These are phyloP conservation scores for Saccharomycopsis crataegensis DNA, from an alignment of 1,139 yeast genomes.

Conservation along the genomic window DNA sequence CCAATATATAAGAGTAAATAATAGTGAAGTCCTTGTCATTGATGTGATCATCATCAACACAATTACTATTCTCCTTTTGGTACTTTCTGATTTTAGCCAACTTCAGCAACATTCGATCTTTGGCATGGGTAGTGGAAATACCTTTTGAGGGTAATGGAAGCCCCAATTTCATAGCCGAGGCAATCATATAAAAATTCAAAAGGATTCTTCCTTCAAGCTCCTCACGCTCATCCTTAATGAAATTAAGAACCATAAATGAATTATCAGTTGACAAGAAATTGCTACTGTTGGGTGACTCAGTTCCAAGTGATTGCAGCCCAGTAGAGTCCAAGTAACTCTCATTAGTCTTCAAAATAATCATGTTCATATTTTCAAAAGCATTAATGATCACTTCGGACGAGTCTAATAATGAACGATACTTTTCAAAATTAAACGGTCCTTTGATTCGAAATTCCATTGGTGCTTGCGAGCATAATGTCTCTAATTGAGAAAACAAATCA, in stretches of 20 bases:
- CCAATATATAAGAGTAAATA: conserved; percentile 67
- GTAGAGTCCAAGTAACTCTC: neutral
- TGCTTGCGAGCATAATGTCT: conserved; percentile 57
- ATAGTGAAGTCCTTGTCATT: conserved; percentile 60
- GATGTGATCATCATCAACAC: conserved; percentile 22
- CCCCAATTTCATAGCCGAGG: conserved; percentile 69
- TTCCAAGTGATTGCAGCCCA: neutral
- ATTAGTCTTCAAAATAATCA: conserved; percentile 53
- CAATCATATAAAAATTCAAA: conserved; percentile 66
- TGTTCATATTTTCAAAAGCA: conserved; percentile 64
- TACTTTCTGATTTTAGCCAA: conserved; percentile 42
- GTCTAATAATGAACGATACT: conserved; percentile 44
- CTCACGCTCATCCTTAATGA: conserved; percentile 49
- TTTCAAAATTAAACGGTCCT: conserved; percentile 57
- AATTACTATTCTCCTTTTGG: neutral
- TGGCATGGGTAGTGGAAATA: conserved; percentile 72
- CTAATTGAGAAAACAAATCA: conserved; percentile 53
- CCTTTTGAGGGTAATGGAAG: conserved; percentile 72
- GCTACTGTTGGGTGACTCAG: too few relatives aligned
- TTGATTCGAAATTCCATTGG: conserved; percentile 70
- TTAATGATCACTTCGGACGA: conserved; percentile 64
- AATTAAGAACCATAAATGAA: conserved; percentile 41
- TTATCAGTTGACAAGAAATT: neutral
- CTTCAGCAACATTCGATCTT: conserved; percentile 60
- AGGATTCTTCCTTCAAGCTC: conserved; percentile 70